Conservation (phyloP, 2,329 filamentous ascomycete genomes). For the Arachnopeziza araneosa region DNA sequence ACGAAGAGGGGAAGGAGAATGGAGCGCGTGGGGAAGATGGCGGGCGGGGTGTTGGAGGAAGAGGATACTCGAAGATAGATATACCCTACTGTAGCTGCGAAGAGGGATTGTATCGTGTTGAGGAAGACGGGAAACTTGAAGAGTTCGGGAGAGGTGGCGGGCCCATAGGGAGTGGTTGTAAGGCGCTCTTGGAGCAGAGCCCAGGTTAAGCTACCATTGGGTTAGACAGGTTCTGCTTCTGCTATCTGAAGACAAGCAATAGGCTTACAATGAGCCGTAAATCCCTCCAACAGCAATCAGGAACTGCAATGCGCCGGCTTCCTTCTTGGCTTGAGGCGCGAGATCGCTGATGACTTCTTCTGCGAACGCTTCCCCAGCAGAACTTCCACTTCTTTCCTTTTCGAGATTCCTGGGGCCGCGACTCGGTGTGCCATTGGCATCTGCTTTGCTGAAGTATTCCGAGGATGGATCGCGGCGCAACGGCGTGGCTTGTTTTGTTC, state of each 20-base stretch:
- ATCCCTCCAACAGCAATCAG: slow-evolving; percentile 89
- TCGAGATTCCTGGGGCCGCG: slow-evolving; percentile 25
- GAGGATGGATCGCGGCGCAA: slow-evolving; percentile 61
- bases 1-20: slow-evolving; percentile 77
- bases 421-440: slow-evolving; percentile 31
- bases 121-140: slow-evolving; percentile 95
- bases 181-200: slow-evolving; percentile 95
- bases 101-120: slow-evolving; percentile 89
- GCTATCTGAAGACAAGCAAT: not conserved
- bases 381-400: slow-evolving; percentile 27
- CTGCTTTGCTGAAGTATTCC: slow-evolving; percentile 53
- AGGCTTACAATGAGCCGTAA: slow-evolving; percentile 84
- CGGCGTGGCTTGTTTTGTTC: slow-evolving; percentile 62
- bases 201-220: slow-evolving; percentile 74
- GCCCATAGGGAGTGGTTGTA: slow-evolving; percentile 82
- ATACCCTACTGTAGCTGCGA: slow-evolving; percentile 77
- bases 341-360: slow-evolving; percentile 26
- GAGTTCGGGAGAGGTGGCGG: slow-evolving; percentile 56
- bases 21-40: slow-evolving; percentile 69
- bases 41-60: slow-evolving; percentile 43
- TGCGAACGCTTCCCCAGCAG: slow-evolving; percentile 19
- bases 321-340: slow-evolving; percentile 32
- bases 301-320: slow-evolving; percentile 67
- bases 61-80: slow-evolving; percentile 71
- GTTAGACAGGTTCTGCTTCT: slow-evolving; percentile 3